Conservation (phyloP, 1,284 basidiomycete species). For the Puccinia horiana region DNA sequence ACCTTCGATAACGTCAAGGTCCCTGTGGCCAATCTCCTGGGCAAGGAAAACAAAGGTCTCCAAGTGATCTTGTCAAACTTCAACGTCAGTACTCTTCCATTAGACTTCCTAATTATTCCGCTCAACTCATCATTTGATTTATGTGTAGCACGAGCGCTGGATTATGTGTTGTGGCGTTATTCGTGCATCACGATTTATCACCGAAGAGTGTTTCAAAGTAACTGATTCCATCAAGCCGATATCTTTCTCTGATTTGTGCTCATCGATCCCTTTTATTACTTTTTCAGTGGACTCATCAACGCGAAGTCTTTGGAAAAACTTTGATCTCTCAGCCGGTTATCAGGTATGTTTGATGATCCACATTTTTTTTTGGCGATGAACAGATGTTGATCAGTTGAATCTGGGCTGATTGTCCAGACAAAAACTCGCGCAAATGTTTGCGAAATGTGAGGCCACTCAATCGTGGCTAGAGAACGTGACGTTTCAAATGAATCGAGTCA, state of each 20-base stretch:
- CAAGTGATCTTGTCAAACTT: conserved; percentile 67
- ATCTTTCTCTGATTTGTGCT: conserved; percentile 20
- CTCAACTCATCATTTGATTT: conserved; percentile 42
- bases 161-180: conserved; percentile 73
- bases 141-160: conserved; percentile 61
- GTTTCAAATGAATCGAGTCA: conserved; percentile 84
- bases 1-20: conserved; percentile 85
- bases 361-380: background rate
- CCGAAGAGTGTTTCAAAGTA: conserved; percentile 71
- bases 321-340: conserved; percentile 79
- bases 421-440: conserved; percentile 76
- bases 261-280: conserved; percentile 51
- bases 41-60: conserved; percentile 77
- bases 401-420: conserved; percentile 21
- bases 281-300: conserved; percentile 69
- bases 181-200: conserved; percentile 69
- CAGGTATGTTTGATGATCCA: conserved; percentile 59
- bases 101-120: background rate
- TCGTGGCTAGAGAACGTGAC: conserved; percentile 87
- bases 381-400: too few species aligned
- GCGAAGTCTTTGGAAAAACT: conserved; percentile 82
- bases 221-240: conserved; percentile 59
- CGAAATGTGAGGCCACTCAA: conserved; percentile 77
- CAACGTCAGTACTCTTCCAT: conserved; percentile 51
- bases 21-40: conserved; percentile 81